Base-by-base conservation (phyloP, 768 basidiomycete genomes). In the Leccinum subgranulosum region DNA sequence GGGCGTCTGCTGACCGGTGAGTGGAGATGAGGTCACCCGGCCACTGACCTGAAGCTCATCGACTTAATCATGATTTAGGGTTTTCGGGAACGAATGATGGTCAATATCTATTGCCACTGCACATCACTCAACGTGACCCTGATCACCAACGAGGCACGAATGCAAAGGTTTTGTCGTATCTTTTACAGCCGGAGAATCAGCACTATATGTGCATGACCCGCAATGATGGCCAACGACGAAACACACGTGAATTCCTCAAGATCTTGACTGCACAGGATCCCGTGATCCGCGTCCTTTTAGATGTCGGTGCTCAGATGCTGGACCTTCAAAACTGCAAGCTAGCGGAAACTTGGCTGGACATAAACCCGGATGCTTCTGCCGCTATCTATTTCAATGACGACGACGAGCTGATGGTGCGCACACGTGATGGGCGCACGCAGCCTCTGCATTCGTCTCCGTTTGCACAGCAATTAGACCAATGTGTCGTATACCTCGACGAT, bases 251-350 rank as follows among this genome's bases (percentile, higher is more conserved):
- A 9, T 29, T 69, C 50, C 56, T 80, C 29, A 25, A 58, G 3
- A 47, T 66, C 21, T 15, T 83, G 2, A 64, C 69, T 3, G 10
- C 48, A 1, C 72, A 79, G 56, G 51, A 51, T 0, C 75, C 76
- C 0, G 60, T 68, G 11, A 69, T 82, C 14, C 71, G 73, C 34
- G 78, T 83, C 14, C 63, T 84, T 23, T 64, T 84, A 3, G 82
- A 84, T 53, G 79, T 84, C 8, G 83, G 82, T 0, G 81, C 82
- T 0, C 82, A 84, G 60, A 77, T 84, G 54, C 71, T 84, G 3
- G 81, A 84, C 43, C 59, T 79, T 54, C 64, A 68, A 17, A 84
- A 81, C 51, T 23, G 53, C 1, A 63, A 79, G 23, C 51, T 84
- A 2, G 78, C 72, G 2, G 27, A 54, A 17, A 47, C 60, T 6